Conservation (phyloP, 768 basidiomycete species). For the Lactifluus subvellereus region DNA sequence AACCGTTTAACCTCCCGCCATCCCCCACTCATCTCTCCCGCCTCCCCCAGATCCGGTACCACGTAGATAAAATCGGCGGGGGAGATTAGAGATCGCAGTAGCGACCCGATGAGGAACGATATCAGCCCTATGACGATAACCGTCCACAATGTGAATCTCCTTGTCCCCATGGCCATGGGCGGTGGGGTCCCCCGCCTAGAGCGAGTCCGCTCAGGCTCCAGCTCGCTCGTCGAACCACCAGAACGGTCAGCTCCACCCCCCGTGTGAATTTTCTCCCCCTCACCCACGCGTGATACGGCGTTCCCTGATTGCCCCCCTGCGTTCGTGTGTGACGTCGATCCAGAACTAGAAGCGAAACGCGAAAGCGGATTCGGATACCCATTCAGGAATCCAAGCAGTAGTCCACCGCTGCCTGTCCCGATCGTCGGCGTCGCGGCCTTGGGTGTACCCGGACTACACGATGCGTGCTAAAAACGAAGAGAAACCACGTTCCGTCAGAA, state of each 20-base stretch:
- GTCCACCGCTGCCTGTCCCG: conserved; percentile 31
- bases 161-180: conserved; percentile 12
- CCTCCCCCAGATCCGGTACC: conserved; percentile 50
- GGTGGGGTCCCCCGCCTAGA: conserved; percentile 6
- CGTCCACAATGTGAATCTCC: conserved; percentile 43
- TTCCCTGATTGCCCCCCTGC: conserved; percentile 12
- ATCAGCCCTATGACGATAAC: conserved; percentile 77
- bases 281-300: conserved; percentile 16
- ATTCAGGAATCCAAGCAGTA: conserved; percentile 53
- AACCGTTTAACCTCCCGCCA: conserved; percentile 86
- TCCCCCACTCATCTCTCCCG: conserved; percentile 45
- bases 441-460: conserved; percentile 26
- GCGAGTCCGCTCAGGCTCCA: background rate
- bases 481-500: background rate
- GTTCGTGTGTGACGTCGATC: conserved; percentile 14
- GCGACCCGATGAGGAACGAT: conserved; percentile 85
- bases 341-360: conserved; percentile 39
- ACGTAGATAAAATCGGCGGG: conserved; percentile 90
- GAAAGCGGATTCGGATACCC: conserved; percentile 53
- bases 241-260: background rate
- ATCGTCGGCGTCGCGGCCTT: conserved; percentile 27
- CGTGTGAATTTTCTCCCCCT: conserved; percentile 5
- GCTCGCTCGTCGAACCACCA: background rate
- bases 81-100: conserved; percentile 80
- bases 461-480: conserved; percentile 7